Evolutionary conservation across 306 rosid genomes (phyloP).

Genomic region (Vigna mungo): DNA sequence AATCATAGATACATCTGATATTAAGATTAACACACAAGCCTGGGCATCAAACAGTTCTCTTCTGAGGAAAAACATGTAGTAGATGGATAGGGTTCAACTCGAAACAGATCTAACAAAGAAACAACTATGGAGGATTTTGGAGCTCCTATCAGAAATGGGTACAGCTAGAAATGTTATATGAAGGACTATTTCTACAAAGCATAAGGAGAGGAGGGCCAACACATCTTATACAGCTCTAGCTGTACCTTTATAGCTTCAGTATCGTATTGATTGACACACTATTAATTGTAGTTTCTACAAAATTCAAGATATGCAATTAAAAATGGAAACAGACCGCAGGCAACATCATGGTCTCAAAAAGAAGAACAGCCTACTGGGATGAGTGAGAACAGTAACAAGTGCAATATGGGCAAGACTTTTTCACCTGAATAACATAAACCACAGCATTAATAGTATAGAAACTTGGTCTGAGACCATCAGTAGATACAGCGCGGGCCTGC

Average conservation of each 20-base stretch:
- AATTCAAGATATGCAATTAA: neutral
- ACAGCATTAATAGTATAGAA: constrained; percentile 81
- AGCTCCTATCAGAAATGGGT: constrained; percentile 18
- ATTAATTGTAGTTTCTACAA: neutral
- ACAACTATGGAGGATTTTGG: neutral
- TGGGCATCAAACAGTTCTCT: neutral
- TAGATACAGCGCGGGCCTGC: constrained; percentile 97
- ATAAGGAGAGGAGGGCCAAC: neutral
- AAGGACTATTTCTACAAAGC: neutral
- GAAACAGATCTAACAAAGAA: constrained; percentile 33
- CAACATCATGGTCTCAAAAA: constrained; percentile 39
- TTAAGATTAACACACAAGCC: constrained; percentile 3
- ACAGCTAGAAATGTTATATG: neutral
- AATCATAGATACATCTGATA: constrained; percentile 7
- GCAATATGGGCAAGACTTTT: constrained; percentile 39
- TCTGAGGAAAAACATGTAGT: constrained; percentile 1
- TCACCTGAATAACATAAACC: constrained; percentile 95
- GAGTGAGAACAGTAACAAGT: constrained; percentile 34
- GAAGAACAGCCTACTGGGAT: constrained; percentile 32
- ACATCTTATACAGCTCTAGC: constrained; percentile 1
- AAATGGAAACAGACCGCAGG: constrained; percentile 7
- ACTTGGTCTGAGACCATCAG: constrained; percentile 94
- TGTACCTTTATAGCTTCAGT: neutral
- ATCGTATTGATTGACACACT: neutral
- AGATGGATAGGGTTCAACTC: constrained; percentile 17